Evolutionary conservation across 2,329 filamentous ascomycete genomes (phyloP).

Genomic region (Fusarium oxysporum): DNA sequence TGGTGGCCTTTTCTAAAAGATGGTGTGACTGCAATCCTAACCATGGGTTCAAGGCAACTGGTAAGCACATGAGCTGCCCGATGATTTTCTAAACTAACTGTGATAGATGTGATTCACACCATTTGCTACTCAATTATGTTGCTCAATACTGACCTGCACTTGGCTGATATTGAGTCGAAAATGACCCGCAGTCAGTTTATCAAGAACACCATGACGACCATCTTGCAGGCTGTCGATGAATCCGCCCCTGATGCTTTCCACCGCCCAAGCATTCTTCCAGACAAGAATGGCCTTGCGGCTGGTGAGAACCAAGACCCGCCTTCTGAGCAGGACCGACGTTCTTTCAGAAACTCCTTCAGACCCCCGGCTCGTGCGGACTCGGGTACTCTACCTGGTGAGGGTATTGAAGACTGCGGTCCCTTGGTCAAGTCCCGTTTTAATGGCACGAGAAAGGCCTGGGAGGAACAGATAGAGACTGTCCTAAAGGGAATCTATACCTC

Average conservation of each 20-base stretch:
- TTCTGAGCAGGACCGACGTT: conserved; percentile 54
- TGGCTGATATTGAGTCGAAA: conserved; percentile 94
- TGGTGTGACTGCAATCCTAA: conserved; percentile 95
- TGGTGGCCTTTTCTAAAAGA: conserved; percentile 87
- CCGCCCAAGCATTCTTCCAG: conserved; percentile 66
- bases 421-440: conserved; percentile 82
- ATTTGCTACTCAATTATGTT: conserved; percentile 97
- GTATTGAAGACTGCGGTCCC: conserved; percentile 70
- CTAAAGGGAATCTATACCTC: conserved; percentile 92
- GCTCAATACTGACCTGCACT: conserved; percentile 93
- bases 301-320: conserved; percentile 50
- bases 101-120: conserved; percentile 89
- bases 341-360: conserved; percentile 62
- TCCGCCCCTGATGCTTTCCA: conserved; percentile 76
- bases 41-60: conserved; percentile 90
- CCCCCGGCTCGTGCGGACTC: conserved; percentile 58
- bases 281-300: conserved; percentile 50
- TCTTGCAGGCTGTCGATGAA: conserved; percentile 80
- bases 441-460: conserved; percentile 83
- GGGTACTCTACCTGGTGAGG: conserved; percentile 55
- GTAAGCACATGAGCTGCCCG: conserved; percentile 61
- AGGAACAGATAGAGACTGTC: conserved; percentile 88
- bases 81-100: conserved; percentile 47
- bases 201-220: conserved; percentile 94
- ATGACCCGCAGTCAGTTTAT: conserved; percentile 97